A percentile compares a stretch with the other conserved stretches of the same genome.
phyloP scores from a whole-genome alignment of 352 stramenopile genomes.

The Thraustochytrium sp. region DNA sequence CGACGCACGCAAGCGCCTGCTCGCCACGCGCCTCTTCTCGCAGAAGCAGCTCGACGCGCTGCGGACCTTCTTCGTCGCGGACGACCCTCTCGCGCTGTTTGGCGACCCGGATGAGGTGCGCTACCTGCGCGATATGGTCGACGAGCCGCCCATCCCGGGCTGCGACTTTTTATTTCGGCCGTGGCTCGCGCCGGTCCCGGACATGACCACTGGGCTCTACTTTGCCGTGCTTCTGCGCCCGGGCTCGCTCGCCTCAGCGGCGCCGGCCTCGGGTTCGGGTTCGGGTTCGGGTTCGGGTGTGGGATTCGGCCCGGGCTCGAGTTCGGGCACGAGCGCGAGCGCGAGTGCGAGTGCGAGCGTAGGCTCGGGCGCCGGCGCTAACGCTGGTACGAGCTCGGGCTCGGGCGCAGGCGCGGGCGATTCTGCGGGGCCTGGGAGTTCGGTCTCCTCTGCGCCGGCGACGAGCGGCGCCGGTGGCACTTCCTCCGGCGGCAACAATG shows the following conservation, averaged over 20 bases:
- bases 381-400: too few species aligned
- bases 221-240: background rate
- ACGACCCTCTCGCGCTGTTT: background rate
- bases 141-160: background rate
- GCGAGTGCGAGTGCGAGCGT: too few species aligned
- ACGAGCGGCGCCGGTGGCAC: background rate
- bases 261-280: background rate
- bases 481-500: background rate
- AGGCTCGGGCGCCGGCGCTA: too few species aligned
- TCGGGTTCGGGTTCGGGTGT: background rate
- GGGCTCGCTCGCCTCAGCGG: background rate
- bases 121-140: background rate
- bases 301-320: too few species aligned
- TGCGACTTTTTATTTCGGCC: conserved; percentile 17
- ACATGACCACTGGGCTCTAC: conserved; percentile 4
- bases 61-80: background rate
- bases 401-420: too few species aligned
- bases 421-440: background rate
- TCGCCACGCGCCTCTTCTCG: background rate
- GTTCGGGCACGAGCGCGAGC: too few species aligned
- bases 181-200: conserved; percentile 11
- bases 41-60: background rate
- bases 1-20: background rate
- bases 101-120: background rate
- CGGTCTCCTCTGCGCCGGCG: background rate